Evolutionary conservation across 2,329 filamentous ascomycete species (phyloP), one percentile per base, ranked within the genome.

Genomic region (Neofusicoccum laricinum): DNA sequence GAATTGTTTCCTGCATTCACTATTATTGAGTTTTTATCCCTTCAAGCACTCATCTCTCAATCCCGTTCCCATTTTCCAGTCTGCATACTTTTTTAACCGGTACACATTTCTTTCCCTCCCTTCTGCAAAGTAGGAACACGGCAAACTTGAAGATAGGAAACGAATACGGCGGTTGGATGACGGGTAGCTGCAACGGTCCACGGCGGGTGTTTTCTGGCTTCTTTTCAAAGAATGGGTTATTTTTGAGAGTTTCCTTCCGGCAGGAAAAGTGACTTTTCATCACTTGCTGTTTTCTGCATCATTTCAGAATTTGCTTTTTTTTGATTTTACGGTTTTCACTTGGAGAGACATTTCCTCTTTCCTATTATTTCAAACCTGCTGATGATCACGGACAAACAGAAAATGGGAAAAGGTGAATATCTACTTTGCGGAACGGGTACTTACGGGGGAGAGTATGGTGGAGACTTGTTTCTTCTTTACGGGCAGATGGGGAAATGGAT

Each of bases 161-260:
- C 25, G 40, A 59, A 19, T 36, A 59, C 38, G 55, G 55, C 11
- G 40, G 41, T 59, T 59, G 55, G 55, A 59, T 59, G 53, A 57
- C 21, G 41, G 41, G 34, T 17, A 40, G 41, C n/a, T 30, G n/a
- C 30, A 15, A 51, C 10, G 30, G 30, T 59, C 41, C 55, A 45
- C n/a, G 55, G 55, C 21, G 55, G 40, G 55, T 59, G 50, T 55
- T 59, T 43, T 45, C 55, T 59, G 40, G 40, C 40, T 59, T 59
- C 55, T 36, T 46, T 14, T 30, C 25, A 41, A 58, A 59, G 55
- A 59, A 45, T 46, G 55, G 55, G 14, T 12, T 38, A 8, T 59
- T 46, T 32, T 11, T 34, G 25, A 59, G 40, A 19, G 45, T 34
- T 59, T 58, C 25, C 21, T 12, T 59, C 17, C 15, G 41, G 55